These are phyloP conservation scores for Dacryopinax spathularia DNA, from an alignment of 768 basidiomycete genomes.

Conservation along the genomic window DNA sequence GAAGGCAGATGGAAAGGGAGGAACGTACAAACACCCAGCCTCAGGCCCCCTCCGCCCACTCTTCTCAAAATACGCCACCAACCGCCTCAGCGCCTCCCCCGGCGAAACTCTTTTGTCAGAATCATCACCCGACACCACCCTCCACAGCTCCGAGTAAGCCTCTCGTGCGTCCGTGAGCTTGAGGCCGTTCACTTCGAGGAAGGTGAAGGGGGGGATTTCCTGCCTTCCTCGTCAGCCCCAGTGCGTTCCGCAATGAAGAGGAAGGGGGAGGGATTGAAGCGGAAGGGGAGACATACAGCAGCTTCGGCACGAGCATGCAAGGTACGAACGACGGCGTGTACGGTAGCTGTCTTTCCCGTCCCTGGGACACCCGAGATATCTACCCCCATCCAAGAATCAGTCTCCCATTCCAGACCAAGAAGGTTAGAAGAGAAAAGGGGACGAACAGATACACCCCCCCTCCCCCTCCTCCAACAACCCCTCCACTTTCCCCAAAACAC, in stretches of 20 bases:
- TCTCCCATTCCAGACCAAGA: not conserved
- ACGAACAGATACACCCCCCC: slow-evolving; percentile 89
- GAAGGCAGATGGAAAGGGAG: not conserved
- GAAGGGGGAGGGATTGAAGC: not conserved
- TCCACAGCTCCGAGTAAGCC: slow-evolving; percentile 86
- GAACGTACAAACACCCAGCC: not conserved
- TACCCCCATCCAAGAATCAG: no score
- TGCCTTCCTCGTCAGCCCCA: slow-evolving; percentile 20
- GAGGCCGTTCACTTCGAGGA: slow-evolving; percentile 95
- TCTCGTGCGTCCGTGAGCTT: slow-evolving; percentile 84
- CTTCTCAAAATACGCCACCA: slow-evolving; percentile 64
- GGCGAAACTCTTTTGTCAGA: slow-evolving; percentile 42
- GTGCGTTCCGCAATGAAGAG: not conserved
- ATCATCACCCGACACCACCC: slow-evolving; percentile 74
- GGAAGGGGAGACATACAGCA: not conserved
- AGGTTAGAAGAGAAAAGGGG: not conserved
- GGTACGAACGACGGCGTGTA: slow-evolving; percentile 82
- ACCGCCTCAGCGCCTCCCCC: slow-evolving; percentile 62
- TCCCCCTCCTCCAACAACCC: slow-evolving; percentile 83
- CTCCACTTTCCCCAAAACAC: slow-evolving; percentile 60
- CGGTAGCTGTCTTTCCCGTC: slow-evolving; percentile 96
- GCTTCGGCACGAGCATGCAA: slow-evolving; percentile 23
- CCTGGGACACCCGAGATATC: slow-evolving; percentile 99
- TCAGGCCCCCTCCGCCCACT: slow-evolving; percentile 54
- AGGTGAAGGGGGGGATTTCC: slow-evolving; percentile 91